Evolutionary conservation across 257 asterid species (phyloP).

Genomic region (Agastache rugosa): DNA sequence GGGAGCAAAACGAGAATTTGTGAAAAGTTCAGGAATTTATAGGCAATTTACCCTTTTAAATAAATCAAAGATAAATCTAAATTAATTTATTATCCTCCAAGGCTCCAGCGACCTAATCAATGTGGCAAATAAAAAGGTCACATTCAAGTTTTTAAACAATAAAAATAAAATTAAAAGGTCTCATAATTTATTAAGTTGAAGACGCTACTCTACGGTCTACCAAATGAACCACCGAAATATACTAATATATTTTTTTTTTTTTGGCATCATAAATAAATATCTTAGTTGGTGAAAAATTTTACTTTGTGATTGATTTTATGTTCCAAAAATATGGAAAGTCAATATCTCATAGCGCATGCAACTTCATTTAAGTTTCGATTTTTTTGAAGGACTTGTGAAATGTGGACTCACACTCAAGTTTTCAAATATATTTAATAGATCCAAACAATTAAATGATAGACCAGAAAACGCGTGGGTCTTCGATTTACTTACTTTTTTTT

Average conservation of each 20-base stretch:
- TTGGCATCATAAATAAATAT: background rate
- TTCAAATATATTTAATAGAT: background rate
- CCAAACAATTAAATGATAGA: background rate
- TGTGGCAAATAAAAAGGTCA: no score
- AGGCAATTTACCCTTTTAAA: no score
- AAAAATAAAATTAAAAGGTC: no score
- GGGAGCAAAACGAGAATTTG: no score
- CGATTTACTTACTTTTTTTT: background rate
- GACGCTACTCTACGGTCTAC: background rate
- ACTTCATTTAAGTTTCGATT: background rate
- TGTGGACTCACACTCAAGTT: background rate
- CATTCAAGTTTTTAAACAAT: no score
- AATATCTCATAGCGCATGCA: background rate
- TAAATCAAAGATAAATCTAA: no score
- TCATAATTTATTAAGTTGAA: background rate
- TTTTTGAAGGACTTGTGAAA: background rate
- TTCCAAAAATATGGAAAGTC: constrained; percentile 11
- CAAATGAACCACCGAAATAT: no score
- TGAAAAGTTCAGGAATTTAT: no score
- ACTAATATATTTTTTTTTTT: background rate
- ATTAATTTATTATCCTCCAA: no score
- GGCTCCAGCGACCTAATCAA: no score
- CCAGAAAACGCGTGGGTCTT: background rate
- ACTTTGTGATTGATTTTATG: background rate
- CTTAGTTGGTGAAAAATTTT: background rate